Conservation (phyloP, 164 flowering plant species). For the Piper longum region DNA sequence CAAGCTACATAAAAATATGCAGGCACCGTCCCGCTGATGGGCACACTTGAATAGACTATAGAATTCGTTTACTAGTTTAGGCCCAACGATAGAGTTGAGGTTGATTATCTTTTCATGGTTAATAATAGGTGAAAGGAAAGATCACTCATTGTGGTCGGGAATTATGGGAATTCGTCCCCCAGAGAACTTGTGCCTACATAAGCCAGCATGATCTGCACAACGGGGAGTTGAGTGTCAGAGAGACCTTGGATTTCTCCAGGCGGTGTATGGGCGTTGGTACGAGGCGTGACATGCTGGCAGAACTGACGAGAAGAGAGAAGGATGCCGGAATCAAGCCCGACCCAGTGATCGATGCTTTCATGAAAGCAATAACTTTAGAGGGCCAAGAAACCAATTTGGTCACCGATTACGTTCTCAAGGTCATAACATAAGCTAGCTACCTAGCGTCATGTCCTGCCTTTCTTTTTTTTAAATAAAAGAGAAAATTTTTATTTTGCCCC, state of each 20-base stretch:
- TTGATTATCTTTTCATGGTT: neutral
- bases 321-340: slow-evolving; percentile 47
- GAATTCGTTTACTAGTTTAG: neutral
- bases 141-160: slow-evolving; percentile 51
- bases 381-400: slow-evolving; percentile 43
- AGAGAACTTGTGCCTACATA: slow-evolving; percentile 53
- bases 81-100: too few species aligned
- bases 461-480: too few species aligned
- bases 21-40: slow-evolving; percentile 10
- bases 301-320: slow-evolving; percentile 34
- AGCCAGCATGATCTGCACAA: slow-evolving; percentile 32
- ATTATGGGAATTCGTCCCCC: slow-evolving; percentile 42
- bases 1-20: slow-evolving; percentile 20
- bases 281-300: too few species aligned
- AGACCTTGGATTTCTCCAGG: too few species aligned
- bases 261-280: too few species aligned
- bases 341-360: slow-evolving; percentile 39
- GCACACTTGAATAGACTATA: neutral
- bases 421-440: too few species aligned
- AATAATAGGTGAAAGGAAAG: slow-evolving; percentile 31
- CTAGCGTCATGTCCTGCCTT: slow-evolving; percentile 12
- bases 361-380: slow-evolving; percentile 49
- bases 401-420: slow-evolving; percentile 16
- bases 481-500: too few species aligned
- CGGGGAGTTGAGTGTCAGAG: too few species aligned